Evolutionary conservation across 305 asterid genomes (phyloP), one percentile per base, ranked within the genome.

Genomic region (Withania somnifera): DNA sequence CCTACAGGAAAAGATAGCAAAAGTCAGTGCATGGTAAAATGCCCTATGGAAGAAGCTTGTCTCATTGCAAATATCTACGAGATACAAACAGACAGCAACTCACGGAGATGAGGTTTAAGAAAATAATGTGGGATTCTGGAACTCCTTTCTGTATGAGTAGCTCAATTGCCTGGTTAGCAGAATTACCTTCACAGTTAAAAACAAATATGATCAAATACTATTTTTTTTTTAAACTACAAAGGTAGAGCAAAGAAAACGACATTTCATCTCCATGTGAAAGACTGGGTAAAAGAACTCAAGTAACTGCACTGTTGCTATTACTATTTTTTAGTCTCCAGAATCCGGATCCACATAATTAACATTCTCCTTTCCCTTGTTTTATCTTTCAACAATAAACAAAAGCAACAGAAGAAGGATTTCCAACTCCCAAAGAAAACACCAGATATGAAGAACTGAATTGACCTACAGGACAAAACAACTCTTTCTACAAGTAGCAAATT

Each of bases 111-210:
- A 96, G 98, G 92, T 96, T 96, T 68, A 96, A 90, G 92, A 96
- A 96, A 81, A 96, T 91, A 81, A 96, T 96, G 90, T 93, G 97
- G 30, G 97, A 89, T 88, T 96, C 99, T 36, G 99, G 99, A 84
- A 96, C 99, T 82, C 99, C 99, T 88, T 96, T 96, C 89, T 87
- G 98, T 86, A 96, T 84, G 83, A 96, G 93, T 58, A 96, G 87
- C 86, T 94, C 98, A 82, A 96, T 96, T 77, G 99, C 98, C 90
- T 96, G 98, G 84, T 96, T 96, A 79, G 99, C 99, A 83, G 98
- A 96, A 89, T 96, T 96, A 79, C 98, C 99, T 96, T 87, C 86
- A 85, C 54, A 68, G 58, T 83, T 20, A 78, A 75, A 57, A 20
- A 19, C 5, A 78, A 32, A 68, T 19, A 67, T 26, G 15, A 52